phyloP scores from a whole-genome alignment of 768 basidiomycete species.

The Hypholoma sublateritium region DNA sequence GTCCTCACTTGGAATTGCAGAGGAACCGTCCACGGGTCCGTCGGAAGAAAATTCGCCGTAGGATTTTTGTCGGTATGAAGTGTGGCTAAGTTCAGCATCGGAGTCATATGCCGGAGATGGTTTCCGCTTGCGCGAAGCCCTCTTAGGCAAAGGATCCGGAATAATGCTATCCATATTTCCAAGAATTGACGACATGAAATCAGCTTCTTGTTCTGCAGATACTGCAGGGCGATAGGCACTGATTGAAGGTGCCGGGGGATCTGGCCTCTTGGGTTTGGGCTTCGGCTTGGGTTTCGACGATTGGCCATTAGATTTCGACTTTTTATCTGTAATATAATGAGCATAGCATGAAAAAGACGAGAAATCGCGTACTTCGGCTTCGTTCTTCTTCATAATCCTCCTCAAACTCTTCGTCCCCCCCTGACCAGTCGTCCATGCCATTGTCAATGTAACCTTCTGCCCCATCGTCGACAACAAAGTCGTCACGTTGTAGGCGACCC shows the following conservation, averaged over 20 bases:
- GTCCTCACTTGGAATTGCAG: constrained; percentile 56
- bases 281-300: constrained; percentile 30
- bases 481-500: constrained; percentile 79
- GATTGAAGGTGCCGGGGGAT: constrained; percentile 58
- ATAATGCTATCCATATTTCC: constrained; percentile 62
- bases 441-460: constrained; percentile 91
- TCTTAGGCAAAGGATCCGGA: constrained; percentile 17
- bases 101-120: constrained; percentile 48
- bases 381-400: constrained; percentile 59
- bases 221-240: constrained; percentile 79
- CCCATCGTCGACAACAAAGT: constrained; percentile 96
- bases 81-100: constrained; percentile 29
- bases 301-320: constrained; percentile 44
- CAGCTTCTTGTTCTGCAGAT: constrained; percentile 78
- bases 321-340: constrained; percentile 28
- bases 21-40: constrained; percentile 36
- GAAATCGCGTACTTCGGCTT: constrained; percentile 37
- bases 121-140: constrained; percentile 63
- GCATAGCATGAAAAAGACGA: not conserved
- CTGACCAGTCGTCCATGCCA: constrained; percentile 93
- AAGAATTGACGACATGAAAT: constrained; percentile 85
- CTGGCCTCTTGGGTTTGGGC: constrained; percentile 52
- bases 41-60: constrained; percentile 49
- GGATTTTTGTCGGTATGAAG: constrained; percentile 32
- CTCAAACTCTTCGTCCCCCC: constrained; percentile 49